phyloP scores from a whole-genome alignment of 2,329 filamentous ascomycete species.

The Juglanconis sp. region DNA sequence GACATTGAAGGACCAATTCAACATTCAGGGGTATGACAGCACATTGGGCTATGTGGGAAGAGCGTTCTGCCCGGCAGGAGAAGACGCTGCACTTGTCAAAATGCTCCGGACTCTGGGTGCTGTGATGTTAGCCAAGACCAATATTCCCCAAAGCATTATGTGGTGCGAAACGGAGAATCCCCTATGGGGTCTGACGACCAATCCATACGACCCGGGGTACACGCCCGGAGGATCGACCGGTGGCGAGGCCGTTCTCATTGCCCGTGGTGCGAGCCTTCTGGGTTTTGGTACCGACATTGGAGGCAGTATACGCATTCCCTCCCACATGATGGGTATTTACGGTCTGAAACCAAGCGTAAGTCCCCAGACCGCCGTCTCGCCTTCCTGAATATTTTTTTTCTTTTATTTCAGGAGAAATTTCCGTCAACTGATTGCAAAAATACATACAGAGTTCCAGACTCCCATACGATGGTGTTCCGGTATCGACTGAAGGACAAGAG shows the following conservation, averaged over 20 bases:
- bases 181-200: conserved; percentile 47
- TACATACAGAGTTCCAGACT: conserved; percentile 48
- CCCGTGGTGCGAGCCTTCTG: conserved; percentile 38
- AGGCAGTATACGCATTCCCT: conserved; percentile 47
- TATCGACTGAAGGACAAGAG: conserved; percentile 62
- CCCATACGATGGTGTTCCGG: conserved; percentile 56
- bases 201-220: conserved; percentile 38
- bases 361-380: background rate
- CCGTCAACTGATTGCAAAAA: background rate
- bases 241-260: conserved; percentile 39
- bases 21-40: conserved; percentile 54
- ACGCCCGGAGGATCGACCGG: conserved; percentile 38
- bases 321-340: conserved; percentile 45
- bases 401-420: conserved; percentile 16
- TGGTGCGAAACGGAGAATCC: conserved; percentile 54
- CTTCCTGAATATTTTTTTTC: conserved; percentile 29
- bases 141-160: conserved; percentile 43
- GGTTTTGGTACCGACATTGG: conserved; percentile 52
- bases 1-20: conserved; percentile 57
- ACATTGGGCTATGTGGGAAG: conserved; percentile 56
- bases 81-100: conserved; percentile 46
- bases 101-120: conserved; percentile 49
- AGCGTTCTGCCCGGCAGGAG: conserved; percentile 44
- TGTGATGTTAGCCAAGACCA: conserved; percentile 52
- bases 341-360: conserved; percentile 45